Percentiles rank a stretch among this genome's conserved stretches.
These are phyloP conservation scores for Stenogyne calaminthoides DNA, from an alignment of 305 asterid species.

Conservation along the genomic window DNA sequence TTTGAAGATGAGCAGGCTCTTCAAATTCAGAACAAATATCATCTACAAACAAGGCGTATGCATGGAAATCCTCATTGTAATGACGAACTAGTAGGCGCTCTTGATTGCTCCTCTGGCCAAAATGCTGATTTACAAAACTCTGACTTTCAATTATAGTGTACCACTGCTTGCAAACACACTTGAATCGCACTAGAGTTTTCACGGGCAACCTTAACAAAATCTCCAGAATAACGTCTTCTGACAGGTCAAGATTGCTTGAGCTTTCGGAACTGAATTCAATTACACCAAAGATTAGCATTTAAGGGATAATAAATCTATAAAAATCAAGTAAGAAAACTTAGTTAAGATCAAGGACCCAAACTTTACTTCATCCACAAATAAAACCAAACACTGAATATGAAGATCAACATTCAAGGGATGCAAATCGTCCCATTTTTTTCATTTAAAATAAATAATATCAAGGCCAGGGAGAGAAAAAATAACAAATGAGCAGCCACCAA, in stretches of 20 bases:
- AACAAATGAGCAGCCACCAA: not conserved
- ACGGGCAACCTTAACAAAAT: conserved; percentile 44
- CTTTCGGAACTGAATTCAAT: not conserved
- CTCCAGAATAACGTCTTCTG: conserved; percentile 35
- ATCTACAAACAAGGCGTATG: conserved; percentile 35
- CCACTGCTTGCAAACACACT: conserved; percentile 45
- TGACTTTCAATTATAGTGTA: conserved; percentile 32
- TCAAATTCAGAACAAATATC: conserved; percentile 21
- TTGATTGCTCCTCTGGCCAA: conserved; percentile 26
- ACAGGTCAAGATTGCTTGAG: conserved; percentile 18
- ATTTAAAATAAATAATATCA: too few relatives aligned
- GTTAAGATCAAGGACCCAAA: too few relatives aligned
- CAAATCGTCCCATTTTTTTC: too few relatives aligned
- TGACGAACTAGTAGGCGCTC: conserved; percentile 39
- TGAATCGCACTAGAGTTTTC: conserved; percentile 36
- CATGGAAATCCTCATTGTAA: conserved; percentile 18
- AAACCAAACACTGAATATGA: not conserved
- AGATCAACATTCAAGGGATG: not conserved
- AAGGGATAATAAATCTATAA: too few relatives aligned
- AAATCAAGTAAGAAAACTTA: too few relatives aligned
- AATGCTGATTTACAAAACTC: conserved; percentile 33
- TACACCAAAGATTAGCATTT: not conserved
- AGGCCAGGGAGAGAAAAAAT: too few relatives aligned
- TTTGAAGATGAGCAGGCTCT: conserved; percentile 41
- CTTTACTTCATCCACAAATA: too few relatives aligned